Evolutionary conservation across 352 stramenopile species (phyloP).

Genomic region (Globisporangium nunn): DNA sequence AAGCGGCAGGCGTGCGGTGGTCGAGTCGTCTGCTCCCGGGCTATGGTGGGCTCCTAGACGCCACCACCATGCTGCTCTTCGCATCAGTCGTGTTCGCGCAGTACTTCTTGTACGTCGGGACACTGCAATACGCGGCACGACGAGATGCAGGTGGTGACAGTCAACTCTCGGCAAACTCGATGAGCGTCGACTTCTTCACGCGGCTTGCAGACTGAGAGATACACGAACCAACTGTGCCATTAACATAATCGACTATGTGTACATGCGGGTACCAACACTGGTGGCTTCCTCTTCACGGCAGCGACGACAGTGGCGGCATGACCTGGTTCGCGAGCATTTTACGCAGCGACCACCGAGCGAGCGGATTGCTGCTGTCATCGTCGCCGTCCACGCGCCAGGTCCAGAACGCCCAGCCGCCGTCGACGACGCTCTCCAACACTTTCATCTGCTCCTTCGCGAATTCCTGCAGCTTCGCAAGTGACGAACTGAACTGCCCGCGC

Average conservation of each 20-base stretch:
- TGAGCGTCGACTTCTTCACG: constrained; percentile 3
- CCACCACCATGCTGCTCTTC: constrained; percentile 89
- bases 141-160: neutral
- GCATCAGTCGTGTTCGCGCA: constrained; percentile 43
- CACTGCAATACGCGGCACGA: neutral
- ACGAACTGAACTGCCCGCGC: constrained; percentile 1
- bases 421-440: constrained; percentile 1
- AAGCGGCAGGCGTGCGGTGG: constrained; percentile 89
- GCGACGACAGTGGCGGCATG: neutral
- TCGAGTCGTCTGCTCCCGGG: constrained; percentile 90
- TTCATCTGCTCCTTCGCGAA: neutral
- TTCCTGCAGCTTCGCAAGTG: neutral
- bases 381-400: constrained; percentile 18
- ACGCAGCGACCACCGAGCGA: constrained; percentile 20
- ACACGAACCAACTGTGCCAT: neutral
- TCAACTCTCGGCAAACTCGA: neutral
- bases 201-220: neutral
- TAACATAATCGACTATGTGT: constrained; percentile 29
- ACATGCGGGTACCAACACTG: neutral
- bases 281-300: neutral
- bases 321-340: constrained; percentile 16
- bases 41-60: constrained; percentile 90
- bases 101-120: constrained; percentile 32
- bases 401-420: constrained; percentile 1
- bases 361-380: constrained; percentile 6